Evolutionary conservation across 371 early-diverging fungal species (phyloP).

Genomic region (Mortierella sp.): DNA sequence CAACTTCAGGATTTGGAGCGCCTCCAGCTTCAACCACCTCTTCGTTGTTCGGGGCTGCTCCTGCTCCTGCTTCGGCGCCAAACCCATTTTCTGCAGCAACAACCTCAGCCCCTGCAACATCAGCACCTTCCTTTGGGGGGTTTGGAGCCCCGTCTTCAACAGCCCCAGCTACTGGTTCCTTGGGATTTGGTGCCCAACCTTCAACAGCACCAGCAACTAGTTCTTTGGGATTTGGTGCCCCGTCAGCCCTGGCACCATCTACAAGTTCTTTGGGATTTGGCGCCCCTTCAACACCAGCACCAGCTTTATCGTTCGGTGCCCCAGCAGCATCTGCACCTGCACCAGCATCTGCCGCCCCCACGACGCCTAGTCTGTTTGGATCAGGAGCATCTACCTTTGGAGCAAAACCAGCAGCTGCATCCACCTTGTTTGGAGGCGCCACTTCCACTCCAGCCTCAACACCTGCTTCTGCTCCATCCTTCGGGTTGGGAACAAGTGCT

Average conservation of each 20-base stretch:
- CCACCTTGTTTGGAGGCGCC: constrained; percentile 15
- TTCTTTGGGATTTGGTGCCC: constrained; percentile 6
- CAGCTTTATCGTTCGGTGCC: constrained; percentile 8
- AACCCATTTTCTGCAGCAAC: constrained; percentile 19
- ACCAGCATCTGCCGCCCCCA: neutral
- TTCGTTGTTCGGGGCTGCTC: constrained; percentile 14
- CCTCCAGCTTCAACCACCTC: constrained; percentile 28
- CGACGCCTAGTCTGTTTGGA: neutral
- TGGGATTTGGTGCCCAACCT: constrained; percentile 21
- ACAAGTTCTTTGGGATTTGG: neutral
- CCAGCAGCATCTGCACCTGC: neutral
- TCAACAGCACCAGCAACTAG: constrained; percentile 16
- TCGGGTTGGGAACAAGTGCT: constrained; percentile 17
- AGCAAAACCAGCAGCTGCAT: constrained; percentile 16
- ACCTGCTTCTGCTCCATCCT: constrained; percentile 28
- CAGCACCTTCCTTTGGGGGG: constrained; percentile 7
- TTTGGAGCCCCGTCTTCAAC: constrained; percentile 43
- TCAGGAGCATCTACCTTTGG: constrained; percentile 10
- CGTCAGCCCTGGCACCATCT: constrained; percentile 5
- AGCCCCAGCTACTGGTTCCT: constrained; percentile 15
- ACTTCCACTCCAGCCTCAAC: constrained; percentile 12
- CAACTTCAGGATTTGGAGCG: constrained; percentile 24
- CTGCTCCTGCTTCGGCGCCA: constrained; percentile 23
- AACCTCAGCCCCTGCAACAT: constrained; percentile 11
- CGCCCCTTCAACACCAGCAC: constrained; percentile 3